Conservation (phyloP, 2,329 filamentous ascomycete genomes). For the Diaporthe sp. region DNA sequence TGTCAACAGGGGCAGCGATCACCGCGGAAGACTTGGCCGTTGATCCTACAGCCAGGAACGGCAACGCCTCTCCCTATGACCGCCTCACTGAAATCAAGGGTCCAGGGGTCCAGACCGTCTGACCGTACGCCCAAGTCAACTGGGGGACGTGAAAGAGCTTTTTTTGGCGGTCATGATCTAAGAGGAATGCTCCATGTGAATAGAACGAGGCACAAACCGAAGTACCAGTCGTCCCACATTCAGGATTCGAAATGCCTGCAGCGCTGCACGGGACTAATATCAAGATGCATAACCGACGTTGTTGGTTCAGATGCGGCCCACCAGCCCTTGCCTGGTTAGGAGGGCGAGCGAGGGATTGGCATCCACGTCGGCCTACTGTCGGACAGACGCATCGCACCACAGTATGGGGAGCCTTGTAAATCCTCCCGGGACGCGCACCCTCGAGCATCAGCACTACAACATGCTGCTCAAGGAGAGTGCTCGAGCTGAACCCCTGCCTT, state of each 20-base stretch:
- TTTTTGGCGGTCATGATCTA: background rate
- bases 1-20: background rate
- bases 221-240: background rate
- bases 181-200: background rate
- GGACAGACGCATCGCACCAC: background rate
- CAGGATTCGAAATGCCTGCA: background rate
- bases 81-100: background rate
- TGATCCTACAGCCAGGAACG: background rate
- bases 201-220: background rate
- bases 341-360: background rate
- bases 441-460: slow-evolving; percentile 1
- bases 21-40: background rate
- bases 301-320: background rate
- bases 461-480: background rate
- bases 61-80: background rate
- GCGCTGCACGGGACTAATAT: background rate
- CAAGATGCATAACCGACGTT: background rate
- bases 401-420: background rate
- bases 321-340: background rate
- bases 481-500: background rate
- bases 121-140: background rate
- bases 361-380: background rate
- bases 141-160: background rate
- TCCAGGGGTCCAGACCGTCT: background rate
- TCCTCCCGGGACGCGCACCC: background rate